Evolutionary conservation across 2,329 filamentous ascomycete genomes (phyloP).

Genomic region (Penicillium sp.): DNA sequence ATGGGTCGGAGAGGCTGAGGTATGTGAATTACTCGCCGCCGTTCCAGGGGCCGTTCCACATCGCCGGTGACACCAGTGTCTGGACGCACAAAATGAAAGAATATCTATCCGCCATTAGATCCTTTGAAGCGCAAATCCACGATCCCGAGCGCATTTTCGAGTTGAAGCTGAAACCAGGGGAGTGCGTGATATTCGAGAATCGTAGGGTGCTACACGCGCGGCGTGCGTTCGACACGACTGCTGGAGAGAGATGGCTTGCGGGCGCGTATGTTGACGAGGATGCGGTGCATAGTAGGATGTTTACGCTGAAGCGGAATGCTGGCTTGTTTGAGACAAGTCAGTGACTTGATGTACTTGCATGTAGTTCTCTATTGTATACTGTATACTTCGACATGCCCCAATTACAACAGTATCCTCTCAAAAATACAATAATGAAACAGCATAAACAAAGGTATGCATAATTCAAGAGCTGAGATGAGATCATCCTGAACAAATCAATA

Average conservation of each 20-base stretch:
- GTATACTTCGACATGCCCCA: too few species aligned
- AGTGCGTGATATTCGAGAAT: constrained; percentile 94
- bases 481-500: too few species aligned
- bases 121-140: constrained; percentile 61
- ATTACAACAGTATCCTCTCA: too few species aligned
- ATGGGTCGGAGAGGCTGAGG: neutral
- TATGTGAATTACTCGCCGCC: constrained; percentile 71
- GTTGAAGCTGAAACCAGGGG: constrained; percentile 70
- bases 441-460: too few species aligned
- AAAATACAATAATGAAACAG: too few species aligned
- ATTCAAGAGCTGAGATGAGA: too few species aligned
- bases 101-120: constrained; percentile 44
- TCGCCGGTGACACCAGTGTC: neutral
- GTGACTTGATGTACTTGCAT: too few species aligned
- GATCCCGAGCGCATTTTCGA: constrained; percentile 59
- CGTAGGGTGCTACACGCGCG: constrained; percentile 79
- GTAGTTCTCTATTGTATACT: too few species aligned
- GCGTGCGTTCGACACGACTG: constrained; percentile 61
- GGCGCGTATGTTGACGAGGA: constrained; percentile 77
- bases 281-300: constrained; percentile 41
- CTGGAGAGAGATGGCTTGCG: constrained; percentile 74
- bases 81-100: constrained; percentile 23
- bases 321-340: constrained; percentile 8
- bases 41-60: constrained; percentile 62
- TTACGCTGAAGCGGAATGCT: constrained; percentile 9